These are phyloP conservation scores for Didymella arachidicola DNA, from an alignment of 2,329 filamentous ascomycete genomes.

Conservation along the genomic window DNA sequence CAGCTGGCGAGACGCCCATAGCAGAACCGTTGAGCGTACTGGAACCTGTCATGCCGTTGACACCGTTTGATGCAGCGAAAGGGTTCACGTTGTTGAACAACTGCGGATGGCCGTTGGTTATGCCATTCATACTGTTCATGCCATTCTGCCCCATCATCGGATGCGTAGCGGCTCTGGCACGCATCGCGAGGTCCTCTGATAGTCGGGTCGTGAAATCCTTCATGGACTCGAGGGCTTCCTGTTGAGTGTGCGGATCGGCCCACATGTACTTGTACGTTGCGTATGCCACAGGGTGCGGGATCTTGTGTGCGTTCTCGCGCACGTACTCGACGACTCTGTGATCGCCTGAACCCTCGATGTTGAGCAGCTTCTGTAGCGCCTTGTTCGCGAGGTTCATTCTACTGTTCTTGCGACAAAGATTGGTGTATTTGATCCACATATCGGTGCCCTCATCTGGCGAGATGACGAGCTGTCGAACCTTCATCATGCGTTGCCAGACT, in stretches of 20 bases:
- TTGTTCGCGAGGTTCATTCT: slow-evolving; percentile 95
- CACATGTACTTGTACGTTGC: slow-evolving; percentile 98
- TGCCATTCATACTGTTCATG: slow-evolving; percentile 55
- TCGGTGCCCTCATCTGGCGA: slow-evolving; percentile 92
- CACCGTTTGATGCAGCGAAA: slow-evolving; percentile 56
- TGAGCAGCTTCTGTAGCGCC: slow-evolving; percentile 87
- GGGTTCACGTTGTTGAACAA: slow-evolving; percentile 45
- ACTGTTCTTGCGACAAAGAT: slow-evolving; percentile 94
- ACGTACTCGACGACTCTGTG: slow-evolving; percentile 46
- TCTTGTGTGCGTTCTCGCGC: slow-evolving; percentile 51
- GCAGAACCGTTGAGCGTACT: slow-evolving; percentile 39
- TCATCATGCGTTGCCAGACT: slow-evolving; percentile 98
- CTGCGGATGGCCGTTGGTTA: slow-evolving; percentile 52
- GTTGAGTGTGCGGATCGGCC: slow-evolving; percentile 66
- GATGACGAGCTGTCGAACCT: slow-evolving; percentile 90
- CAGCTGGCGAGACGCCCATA: slow-evolving; percentile 38
- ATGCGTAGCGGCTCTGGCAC: slow-evolving; percentile 45
- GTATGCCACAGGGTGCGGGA: slow-evolving; percentile 85
- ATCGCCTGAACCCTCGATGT: slow-evolving; percentile 44
- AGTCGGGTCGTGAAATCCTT: slow-evolving; percentile 68
- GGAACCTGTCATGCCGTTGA: slow-evolving; percentile 58
- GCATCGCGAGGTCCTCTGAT: slow-evolving; percentile 64
- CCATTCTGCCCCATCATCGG: slow-evolving; percentile 45
- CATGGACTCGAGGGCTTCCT: slow-evolving; percentile 62
- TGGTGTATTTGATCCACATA: slow-evolving; percentile 99